These are phyloP conservation scores for Saccharomycopsis selenospora DNA, from an alignment of 805 yeast species.

Conservation along the genomic window DNA sequence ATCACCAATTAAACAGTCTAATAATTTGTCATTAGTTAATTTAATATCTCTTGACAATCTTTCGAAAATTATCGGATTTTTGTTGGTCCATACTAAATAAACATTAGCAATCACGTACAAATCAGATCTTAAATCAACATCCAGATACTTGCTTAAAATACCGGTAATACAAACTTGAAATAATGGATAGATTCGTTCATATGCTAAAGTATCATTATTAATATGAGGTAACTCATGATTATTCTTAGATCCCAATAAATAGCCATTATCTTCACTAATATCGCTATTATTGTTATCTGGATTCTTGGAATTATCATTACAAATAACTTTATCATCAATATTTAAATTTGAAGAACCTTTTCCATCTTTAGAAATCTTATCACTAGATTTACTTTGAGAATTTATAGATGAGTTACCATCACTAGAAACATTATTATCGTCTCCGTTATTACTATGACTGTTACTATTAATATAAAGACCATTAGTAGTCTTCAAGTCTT, in stretches of 20 bases:
- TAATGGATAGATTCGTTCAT: constrained; percentile 54
- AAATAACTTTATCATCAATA: neutral
- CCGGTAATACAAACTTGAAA: constrained; percentile 73
- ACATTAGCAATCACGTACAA: constrained; percentile 67
- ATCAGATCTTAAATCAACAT: constrained; percentile 66
- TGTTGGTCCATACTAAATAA: constrained; percentile 47
- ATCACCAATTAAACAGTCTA: constrained; percentile 66
- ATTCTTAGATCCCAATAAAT: neutral
- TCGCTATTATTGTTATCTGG: neutral
- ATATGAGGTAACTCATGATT: constrained; percentile 21
- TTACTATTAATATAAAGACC: too few species aligned
- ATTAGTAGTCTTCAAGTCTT: too few species aligned
- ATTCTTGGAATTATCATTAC: constrained; percentile 17
- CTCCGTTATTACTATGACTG: too few species aligned
- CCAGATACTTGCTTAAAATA: constrained; percentile 59
- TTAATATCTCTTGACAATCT: constrained; percentile 49
- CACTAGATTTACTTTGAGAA: neutral
- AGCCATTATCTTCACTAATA: constrained; percentile 16
- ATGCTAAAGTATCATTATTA: constrained; percentile 26
- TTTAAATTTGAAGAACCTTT: neutral
- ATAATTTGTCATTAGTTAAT: constrained; percentile 51
- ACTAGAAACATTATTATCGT: constrained; percentile 31
- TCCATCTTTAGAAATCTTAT: too few species aligned
- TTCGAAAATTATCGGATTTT: constrained; percentile 28
- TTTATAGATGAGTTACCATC: too few species aligned